A percentile compares a stretch with the other conserved stretches of the same genome.
phyloP scores from a whole-genome alignment of 495 filamentous ascomycete species.

The Aspergillus indologenus region DNA sequence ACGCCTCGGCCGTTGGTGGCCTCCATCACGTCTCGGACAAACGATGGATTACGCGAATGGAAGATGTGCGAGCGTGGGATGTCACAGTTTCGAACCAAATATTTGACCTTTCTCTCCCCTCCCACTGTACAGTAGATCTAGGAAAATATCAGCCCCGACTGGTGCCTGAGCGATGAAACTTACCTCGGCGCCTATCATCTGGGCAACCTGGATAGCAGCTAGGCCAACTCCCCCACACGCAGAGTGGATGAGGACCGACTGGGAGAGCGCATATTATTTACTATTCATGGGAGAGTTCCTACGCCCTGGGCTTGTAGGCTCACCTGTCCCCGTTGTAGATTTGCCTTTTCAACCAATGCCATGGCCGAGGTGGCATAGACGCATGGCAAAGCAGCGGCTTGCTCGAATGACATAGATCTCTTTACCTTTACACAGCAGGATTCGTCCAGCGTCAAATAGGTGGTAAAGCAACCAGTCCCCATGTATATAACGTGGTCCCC shows the following conservation, averaged over 20 bases:
- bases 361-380: too few species aligned
- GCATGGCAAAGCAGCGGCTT: too few species aligned
- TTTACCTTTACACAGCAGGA: too few species aligned
- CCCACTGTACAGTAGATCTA: conserved; percentile 48
- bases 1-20: conserved; percentile 48
- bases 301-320: too few species aligned
- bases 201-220: conserved; percentile 23
- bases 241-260: conserved; percentile 27
- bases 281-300: too few species aligned
- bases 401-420: too few species aligned
- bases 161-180: background rate
- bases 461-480: too few species aligned
- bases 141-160: background rate
- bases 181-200: conserved; percentile 17
- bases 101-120: conserved; percentile 35
- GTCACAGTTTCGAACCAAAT: conserved; percentile 31
- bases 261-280: too few species aligned
- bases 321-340: too few species aligned
- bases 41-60: conserved; percentile 46
- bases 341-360: too few species aligned
- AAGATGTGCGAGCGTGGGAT: conserved; percentile 48
- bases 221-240: conserved; percentile 27
- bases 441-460: too few species aligned
- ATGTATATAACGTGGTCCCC: too few species aligned
- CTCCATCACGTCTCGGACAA: conserved; percentile 40